Percentiles rank a stretch among this genome's conserved stretches.
Conservation (phyloP, 2,329 filamentous ascomycete genomes). For the Beauveria asiatica region DNA sequence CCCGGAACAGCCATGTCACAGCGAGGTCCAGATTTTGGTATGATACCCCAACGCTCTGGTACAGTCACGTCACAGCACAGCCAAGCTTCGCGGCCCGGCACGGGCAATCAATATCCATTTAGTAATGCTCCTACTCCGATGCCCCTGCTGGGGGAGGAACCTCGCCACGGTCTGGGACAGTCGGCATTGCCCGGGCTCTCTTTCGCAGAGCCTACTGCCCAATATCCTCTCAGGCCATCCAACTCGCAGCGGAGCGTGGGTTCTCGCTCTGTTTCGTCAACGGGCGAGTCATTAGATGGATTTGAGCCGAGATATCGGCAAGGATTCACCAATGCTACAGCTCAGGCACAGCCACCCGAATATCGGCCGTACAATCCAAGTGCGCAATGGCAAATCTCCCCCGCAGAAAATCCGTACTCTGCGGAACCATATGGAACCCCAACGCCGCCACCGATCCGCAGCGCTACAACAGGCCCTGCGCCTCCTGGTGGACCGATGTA, state of each 20-base stretch:
- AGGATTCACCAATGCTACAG: not conserved
- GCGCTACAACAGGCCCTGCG: constrained; percentile 25
- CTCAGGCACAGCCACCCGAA: constrained; percentile 11
- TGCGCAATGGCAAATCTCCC: constrained; percentile 22
- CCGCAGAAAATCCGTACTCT: not conserved
- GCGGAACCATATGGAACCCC: not conserved
- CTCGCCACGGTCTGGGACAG: not conserved
- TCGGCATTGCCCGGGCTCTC: not conserved
- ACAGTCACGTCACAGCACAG: constrained; percentile 30
- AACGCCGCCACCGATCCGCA: not conserved
- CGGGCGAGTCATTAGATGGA: not conserved
- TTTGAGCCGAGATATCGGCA: not conserved
- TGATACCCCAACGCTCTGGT: constrained; percentile 22
- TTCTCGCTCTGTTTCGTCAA: not conserved
- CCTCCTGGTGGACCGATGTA: constrained; percentile 26
- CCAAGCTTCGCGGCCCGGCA: constrained; percentile 17
- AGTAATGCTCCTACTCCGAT: not conserved
- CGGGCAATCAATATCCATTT: constrained; percentile 8
- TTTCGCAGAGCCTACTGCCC: too few relatives aligned
- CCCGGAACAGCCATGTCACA: constrained; percentile 30
- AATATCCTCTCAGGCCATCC: not conserved
- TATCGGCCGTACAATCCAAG: constrained; percentile 25
- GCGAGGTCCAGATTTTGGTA: constrained; percentile 15
- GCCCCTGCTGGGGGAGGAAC: not conserved
- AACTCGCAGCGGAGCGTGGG: constrained; percentile 2